Evolutionary conservation across 148 eudicot genomes (phyloP).

Genomic region (Suaeda aralocaspica): DNA sequence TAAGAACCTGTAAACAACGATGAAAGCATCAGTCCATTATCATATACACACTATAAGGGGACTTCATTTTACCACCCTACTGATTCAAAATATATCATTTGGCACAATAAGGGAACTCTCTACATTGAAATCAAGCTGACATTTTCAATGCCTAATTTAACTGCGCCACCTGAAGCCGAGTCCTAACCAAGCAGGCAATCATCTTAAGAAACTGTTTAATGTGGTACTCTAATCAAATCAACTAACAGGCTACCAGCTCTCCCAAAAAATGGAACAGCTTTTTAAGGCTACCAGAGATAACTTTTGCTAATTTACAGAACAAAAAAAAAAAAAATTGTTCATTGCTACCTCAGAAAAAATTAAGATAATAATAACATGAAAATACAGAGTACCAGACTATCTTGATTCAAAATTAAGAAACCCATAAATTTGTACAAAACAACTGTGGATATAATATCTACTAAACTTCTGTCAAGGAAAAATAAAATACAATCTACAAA

Average conservation of each 20-base stretch:
- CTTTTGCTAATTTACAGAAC: not conserved
- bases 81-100: not conserved
- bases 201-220: not conserved
- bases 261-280: not conserved
- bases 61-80: not conserved
- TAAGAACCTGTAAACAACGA: conserved; percentile 60
- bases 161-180: not conserved
- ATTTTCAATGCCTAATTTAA: not conserved
- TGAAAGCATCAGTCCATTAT: conserved; percentile 6
- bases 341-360: not conserved
- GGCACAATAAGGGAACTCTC: too few species aligned
- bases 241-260: not conserved
- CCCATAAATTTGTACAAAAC: too few species aligned
- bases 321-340: not conserved
- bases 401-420: not conserved
- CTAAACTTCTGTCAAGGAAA: too few species aligned
- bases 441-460: not conserved
- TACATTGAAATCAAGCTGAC: not conserved
- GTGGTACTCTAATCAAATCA: not conserved
- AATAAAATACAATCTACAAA: too few species aligned
- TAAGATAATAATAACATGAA: too few species aligned
- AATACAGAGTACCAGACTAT: not conserved
- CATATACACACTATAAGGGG: not conserved
- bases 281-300: not conserved
- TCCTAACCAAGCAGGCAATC: conserved; percentile 1